Evolutionary conservation across 2,329 filamentous ascomycete genomes (phyloP).

Genomic region (Venturia effusa): DNA sequence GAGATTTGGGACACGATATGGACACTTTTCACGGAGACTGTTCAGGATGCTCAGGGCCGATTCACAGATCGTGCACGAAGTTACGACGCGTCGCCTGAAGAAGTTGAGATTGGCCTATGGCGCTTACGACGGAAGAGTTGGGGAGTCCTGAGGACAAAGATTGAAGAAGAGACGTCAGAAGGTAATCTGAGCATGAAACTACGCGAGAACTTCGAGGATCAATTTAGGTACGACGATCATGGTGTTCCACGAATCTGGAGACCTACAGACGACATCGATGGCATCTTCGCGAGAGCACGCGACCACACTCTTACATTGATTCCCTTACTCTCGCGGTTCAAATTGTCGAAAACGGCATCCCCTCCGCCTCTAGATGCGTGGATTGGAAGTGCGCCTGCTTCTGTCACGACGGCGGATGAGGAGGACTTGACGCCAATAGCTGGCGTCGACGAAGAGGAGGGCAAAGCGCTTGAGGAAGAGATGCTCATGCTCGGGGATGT

Average conservation of each 20-base stretch:
- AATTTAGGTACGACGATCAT: conserved; percentile 93
- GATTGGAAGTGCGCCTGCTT: conserved; percentile 66
- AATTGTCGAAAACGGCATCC: conserved; percentile 59
- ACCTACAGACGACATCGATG: conserved; percentile 93
- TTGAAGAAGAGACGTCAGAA: conserved; percentile 97
- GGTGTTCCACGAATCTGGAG: conserved; percentile 96
- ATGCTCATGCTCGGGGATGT: conserved; percentile 87
- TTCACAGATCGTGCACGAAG: conserved; percentile 85
- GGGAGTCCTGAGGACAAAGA: conserved; percentile 77
- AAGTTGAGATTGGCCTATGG: conserved; percentile 90
- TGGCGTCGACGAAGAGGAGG: conserved; percentile 87
- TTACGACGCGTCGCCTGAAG: conserved; percentile 83
- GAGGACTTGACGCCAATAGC: conserved; percentile 84
- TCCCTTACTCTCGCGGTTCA: conserved; percentile 77
- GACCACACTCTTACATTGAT: conserved; percentile 89
- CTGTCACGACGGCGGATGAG: conserved; percentile 71
- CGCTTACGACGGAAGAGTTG: conserved; percentile 87
- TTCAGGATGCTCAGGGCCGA: conserved; percentile 71
- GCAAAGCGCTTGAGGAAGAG: conserved; percentile 90
- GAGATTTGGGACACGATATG: conserved; percentile 95
- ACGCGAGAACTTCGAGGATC: conserved; percentile 97
- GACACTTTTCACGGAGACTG: conserved; percentile 71
- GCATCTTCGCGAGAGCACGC: conserved; percentile 80
- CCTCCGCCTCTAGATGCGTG: conserved; percentile 76
- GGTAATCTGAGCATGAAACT: conserved; percentile 92